Conservation (phyloP, 2,329 filamentous ascomycete species). For the Xylariales sp. region DNA sequence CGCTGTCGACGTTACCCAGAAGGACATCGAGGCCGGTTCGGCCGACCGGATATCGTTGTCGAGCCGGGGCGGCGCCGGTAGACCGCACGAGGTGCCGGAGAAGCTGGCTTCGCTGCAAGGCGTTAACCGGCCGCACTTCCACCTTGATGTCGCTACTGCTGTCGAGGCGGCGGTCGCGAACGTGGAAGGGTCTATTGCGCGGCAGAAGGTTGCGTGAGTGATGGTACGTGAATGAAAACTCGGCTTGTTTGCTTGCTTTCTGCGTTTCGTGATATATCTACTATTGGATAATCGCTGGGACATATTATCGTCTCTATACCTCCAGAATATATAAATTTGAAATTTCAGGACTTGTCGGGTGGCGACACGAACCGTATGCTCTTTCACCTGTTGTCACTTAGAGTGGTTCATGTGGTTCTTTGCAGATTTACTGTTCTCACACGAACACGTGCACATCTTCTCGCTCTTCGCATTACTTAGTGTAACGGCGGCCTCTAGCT, state of each 20-base stretch:
- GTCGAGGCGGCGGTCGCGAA: conserved; percentile 58
- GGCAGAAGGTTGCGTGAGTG: conserved; percentile 21
- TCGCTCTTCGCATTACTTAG: no score
- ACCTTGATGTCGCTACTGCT: conserved; percentile 62
- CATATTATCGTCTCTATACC: no score
- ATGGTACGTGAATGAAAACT: background rate
- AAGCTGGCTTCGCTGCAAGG: conserved; percentile 56
- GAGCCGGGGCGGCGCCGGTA: conserved; percentile 36
- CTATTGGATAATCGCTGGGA: no score
- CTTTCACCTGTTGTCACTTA: no score
- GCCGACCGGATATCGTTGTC: conserved; percentile 34
- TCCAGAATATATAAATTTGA: no score
- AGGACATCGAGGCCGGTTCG: conserved; percentile 33
- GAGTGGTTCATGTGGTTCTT: no score
- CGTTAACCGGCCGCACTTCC: conserved; percentile 64
- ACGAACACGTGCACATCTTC: no score
- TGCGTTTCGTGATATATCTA: no score
- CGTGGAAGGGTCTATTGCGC: conserved; percentile 39
- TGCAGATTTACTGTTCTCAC: no score
- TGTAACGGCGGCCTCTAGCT: no score
- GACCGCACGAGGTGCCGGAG: conserved; percentile 47
- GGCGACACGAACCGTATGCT: no score
- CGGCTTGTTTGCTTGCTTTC: background rate
- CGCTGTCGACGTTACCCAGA: conserved; percentile 28
- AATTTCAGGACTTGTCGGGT: no score